These are phyloP conservation scores for Wickerhamiella sergipiensis DNA, from an alignment of 805 yeast genomes.

Conservation along the genomic window DNA sequence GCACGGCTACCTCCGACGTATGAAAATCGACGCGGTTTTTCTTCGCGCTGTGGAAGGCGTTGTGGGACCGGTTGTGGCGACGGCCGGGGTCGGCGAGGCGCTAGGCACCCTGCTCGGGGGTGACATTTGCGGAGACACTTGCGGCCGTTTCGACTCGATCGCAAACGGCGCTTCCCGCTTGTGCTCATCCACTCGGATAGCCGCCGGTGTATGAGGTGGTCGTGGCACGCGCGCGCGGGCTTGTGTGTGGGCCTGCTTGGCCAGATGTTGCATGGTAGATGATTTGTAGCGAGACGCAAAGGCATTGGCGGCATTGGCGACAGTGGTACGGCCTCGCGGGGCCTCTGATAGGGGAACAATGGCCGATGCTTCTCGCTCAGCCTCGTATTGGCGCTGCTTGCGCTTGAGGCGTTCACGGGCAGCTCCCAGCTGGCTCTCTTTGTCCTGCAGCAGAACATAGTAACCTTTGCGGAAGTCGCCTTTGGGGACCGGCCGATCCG, in stretches of 20 bases:
- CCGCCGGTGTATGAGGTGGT: background rate
- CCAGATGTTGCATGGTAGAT: conserved; percentile 16
- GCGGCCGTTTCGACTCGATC: background rate
- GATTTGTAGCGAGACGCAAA: conserved; percentile 9
- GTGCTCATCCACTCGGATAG: background rate
- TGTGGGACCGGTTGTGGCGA: background rate
- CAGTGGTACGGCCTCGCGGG: background rate
- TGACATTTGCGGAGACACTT: background rate
- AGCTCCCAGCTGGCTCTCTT: conserved; percentile 32
- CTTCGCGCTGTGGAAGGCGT: background rate
- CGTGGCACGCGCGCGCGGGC: background rate
- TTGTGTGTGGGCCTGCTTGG: conserved; percentile 6
- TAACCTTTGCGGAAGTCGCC: conserved; percentile 20
- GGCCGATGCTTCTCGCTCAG: conserved; percentile 17
- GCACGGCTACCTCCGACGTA: background rate
- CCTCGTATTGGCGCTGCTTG: conserved; percentile 18
- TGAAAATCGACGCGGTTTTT: background rate
- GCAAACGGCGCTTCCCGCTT: conserved; percentile 1
- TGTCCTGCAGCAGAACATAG: conserved; percentile 21
- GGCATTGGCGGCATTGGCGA: background rate
- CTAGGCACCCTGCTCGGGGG: background rate
- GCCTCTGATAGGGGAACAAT: conserved; percentile 14
- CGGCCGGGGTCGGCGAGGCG: background rate
- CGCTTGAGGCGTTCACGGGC: conserved; percentile 28
- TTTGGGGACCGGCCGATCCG: conserved; percentile 22